Conservation (phyloP, 2,329 filamentous ascomycete species). For the Cordyceps farinosa region DNA sequence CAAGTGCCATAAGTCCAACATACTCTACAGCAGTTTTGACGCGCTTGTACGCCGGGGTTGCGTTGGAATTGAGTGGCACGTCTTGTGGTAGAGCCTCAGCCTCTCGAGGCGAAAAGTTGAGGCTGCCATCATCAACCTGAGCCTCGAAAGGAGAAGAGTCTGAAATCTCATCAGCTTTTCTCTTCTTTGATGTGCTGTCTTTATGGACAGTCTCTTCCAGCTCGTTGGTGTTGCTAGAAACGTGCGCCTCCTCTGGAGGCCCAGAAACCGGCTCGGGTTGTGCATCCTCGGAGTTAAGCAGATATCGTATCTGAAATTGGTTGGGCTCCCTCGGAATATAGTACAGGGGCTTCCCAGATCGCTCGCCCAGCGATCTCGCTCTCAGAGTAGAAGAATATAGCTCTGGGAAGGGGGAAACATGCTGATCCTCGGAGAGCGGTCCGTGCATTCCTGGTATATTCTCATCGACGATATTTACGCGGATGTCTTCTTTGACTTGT, state of each 20-base stretch:
- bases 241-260: background rate
- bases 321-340: conserved; percentile 40
- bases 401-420: conserved; percentile 29
- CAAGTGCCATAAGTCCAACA: conserved; percentile 35
- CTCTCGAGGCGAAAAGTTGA: background rate
- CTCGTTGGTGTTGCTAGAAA: conserved; percentile 2
- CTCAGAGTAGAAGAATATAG: background rate
- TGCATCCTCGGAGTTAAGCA: too few species aligned
- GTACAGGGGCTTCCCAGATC: conserved; percentile 37
- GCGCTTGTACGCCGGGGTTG: conserved; percentile 25
- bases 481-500: background rate
- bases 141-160: background rate
- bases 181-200: background rate
- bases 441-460: background rate
- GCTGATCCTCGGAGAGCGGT: background rate
- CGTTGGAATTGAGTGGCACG: background rate
- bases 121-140: background rate
- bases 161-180: conserved; percentile 1
- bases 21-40: conserved; percentile 35
- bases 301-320: conserved; percentile 18
- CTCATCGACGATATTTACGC: background rate
- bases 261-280: conserved; percentile 4
- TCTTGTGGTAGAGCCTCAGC: background rate
- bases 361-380: conserved; percentile 22
- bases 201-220: background rate